Conservation (phyloP, 176 grass and related monocot genomes). For the Avena atlantica region DNA sequence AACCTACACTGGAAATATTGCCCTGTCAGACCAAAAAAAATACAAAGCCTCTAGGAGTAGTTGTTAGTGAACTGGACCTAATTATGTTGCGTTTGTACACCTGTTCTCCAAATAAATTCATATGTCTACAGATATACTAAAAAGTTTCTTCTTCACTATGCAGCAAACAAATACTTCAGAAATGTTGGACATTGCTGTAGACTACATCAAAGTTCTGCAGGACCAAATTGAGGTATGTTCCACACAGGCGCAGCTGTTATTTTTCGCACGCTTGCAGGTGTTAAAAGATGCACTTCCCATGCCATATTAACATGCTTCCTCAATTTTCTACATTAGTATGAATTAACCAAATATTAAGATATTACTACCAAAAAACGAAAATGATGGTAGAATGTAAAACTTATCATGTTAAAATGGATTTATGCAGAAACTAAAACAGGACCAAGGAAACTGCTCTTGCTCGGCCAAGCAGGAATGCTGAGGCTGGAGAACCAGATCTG, state of each 20-base stretch:
- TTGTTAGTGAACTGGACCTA: neutral
- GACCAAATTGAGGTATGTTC: slow-evolving; percentile 76
- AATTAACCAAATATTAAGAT: neutral
- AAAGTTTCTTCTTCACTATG: slow-evolving; percentile 27
- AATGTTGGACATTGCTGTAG: slow-evolving; percentile 92
- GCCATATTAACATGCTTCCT: neutral
- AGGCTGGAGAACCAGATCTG: slow-evolving; percentile 29
- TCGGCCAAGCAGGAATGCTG: slow-evolving; percentile 42
- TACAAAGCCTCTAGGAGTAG: neutral
- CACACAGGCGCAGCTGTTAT: neutral
- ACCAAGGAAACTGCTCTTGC: slow-evolving; percentile 76
- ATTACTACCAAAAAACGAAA: neutral
- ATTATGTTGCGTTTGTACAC: neutral
- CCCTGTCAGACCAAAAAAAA: neutral
- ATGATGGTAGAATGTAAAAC: neutral
- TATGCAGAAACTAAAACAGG: slow-evolving; percentile 79
- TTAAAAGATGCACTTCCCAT: neutral
- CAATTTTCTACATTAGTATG: neutral
- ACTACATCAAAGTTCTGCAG: slow-evolving; percentile 92
- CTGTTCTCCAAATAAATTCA: neutral
- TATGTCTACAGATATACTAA: neutral
- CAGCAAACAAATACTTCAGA: slow-evolving; percentile 99
- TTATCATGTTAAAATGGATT: slow-evolving; percentile 26
- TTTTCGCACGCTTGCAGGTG: neutral
- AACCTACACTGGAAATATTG: neutral